These are phyloP conservation scores for Microascus cirrosus DNA, from an alignment of 2,329 filamentous ascomycete genomes.

Conservation along the genomic window DNA sequence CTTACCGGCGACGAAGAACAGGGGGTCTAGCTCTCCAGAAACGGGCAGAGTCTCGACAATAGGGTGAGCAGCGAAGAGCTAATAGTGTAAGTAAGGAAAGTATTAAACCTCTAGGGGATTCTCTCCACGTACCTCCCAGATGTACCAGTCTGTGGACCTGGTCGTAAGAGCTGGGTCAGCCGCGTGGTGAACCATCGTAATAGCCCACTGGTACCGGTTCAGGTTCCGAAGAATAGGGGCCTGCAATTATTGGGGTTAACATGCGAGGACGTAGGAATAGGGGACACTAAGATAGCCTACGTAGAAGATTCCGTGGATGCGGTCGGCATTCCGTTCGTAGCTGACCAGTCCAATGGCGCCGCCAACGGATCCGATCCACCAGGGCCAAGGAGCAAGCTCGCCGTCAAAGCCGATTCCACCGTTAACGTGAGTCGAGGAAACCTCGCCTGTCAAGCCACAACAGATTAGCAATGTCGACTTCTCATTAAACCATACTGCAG, in stretches of 20 bases:
- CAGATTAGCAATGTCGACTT: background rate
- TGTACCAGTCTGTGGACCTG: constrained; percentile 35
- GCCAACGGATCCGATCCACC: constrained; percentile 49
- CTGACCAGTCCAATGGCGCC: constrained; percentile 57
- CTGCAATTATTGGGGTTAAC: constrained; percentile 8
- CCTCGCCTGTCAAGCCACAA: constrained; percentile 25
- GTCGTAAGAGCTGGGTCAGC: constrained; percentile 36
- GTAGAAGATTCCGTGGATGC: constrained; percentile 42
- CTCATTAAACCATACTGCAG: background rate
- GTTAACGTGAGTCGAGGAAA: constrained; percentile 39
- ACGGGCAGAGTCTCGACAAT: constrained; percentile 35
- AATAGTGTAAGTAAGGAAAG: constrained; percentile 7
- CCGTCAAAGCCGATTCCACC: constrained; percentile 35
- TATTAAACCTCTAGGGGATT: background rate
- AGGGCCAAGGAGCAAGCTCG: constrained; percentile 33
- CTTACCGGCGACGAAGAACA: constrained; percentile 38
- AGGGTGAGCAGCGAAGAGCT: constrained; percentile 31
- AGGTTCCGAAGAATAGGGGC: constrained; percentile 36
- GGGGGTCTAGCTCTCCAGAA: constrained; percentile 27
- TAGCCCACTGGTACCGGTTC: constrained; percentile 38
- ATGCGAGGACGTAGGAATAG: background rate
- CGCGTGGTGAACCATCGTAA: constrained; percentile 37
- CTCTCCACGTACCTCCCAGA: constrained; percentile 22
- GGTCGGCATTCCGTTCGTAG: constrained; percentile 53
- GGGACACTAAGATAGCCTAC: background rate